Evolutionary conservation across 1,284 basidiomycete genomes (phyloP).

Genomic region (Blastosporella zonata): DNA sequence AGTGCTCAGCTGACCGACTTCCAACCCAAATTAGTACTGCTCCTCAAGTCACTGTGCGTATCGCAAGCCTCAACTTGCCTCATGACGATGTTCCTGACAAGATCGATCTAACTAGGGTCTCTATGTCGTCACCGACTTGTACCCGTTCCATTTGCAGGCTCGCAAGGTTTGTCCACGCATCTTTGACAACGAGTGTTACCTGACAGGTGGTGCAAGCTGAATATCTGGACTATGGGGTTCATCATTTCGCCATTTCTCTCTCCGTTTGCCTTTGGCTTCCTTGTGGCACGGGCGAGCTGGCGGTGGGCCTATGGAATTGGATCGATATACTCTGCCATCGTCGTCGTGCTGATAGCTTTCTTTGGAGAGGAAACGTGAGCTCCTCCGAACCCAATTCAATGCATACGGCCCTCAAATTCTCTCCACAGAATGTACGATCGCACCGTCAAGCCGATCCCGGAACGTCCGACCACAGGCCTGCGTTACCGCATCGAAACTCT

Average conservation of each 20-base stretch:
- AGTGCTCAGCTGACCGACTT: constrained; percentile 7
- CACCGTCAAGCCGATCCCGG: constrained; percentile 49
- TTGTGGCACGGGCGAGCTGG: constrained; percentile 63
- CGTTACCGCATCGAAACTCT: constrained; percentile 60
- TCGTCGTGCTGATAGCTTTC: constrained; percentile 55
- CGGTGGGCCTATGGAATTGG: constrained; percentile 73
- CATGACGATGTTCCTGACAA: not conserved
- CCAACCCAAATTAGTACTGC: constrained; percentile 41
- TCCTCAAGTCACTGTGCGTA: constrained; percentile 64
- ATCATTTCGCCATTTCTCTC: constrained; percentile 64
- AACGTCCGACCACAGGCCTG: constrained; percentile 41
- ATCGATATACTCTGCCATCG: constrained; percentile 54
- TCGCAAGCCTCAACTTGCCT: not conserved
- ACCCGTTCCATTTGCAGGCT: constrained; percentile 74
- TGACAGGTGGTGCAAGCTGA: no score
- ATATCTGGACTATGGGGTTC: constrained; percentile 73
- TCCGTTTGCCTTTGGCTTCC: constrained; percentile 68
- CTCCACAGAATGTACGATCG: constrained; percentile 63
- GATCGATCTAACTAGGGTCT: constrained; percentile 43
- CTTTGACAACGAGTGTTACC: no score
- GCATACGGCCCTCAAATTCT: not conserved
- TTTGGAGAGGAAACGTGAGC: constrained; percentile 67
- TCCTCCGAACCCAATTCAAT: not conserved
- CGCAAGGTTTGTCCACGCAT: constrained; percentile 45
- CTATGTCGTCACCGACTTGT: constrained; percentile 66